phyloP scores from a whole-genome alignment of 2,329 filamentous ascomycete genomes.

The Scopulariopsis brevicaulis region DNA sequence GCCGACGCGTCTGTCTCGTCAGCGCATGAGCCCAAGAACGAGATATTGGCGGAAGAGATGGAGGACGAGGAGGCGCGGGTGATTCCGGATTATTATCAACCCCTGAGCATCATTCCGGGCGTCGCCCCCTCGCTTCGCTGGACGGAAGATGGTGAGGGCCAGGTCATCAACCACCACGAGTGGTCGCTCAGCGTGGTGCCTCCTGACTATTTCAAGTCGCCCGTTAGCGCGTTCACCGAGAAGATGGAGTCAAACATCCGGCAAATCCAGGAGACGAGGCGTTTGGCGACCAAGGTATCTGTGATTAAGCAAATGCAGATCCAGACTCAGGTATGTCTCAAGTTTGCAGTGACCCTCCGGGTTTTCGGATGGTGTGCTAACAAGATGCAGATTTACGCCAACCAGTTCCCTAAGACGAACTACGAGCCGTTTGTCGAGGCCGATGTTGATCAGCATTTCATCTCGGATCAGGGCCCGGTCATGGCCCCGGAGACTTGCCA shows the following conservation, averaged over 20 bases:
- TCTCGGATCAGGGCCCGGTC: constrained; percentile 77
- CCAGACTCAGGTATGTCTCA: constrained; percentile 66
- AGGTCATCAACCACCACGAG: constrained; percentile 78
- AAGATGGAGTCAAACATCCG: constrained; percentile 85
- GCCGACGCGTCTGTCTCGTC: constrained; percentile 22
- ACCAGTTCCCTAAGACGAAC: constrained; percentile 96
- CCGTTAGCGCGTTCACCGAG: constrained; percentile 60
- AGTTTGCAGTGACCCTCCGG: background rate
- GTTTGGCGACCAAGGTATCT: constrained; percentile 89
- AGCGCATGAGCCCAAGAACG: constrained; percentile 5
- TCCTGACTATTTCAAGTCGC: constrained; percentile 62
- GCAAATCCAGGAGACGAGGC: constrained; percentile 94
- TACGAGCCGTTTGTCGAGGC: constrained; percentile 78
- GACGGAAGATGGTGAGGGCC: constrained; percentile 81
- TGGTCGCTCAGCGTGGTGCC: constrained; percentile 73
- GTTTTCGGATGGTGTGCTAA: background rate
- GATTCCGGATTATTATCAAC: constrained; percentile 90
- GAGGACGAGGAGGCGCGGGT: constrained; percentile 76
- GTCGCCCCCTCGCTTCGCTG: constrained; percentile 69
- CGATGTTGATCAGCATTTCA: constrained; percentile 80
- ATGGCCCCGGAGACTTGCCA: constrained; percentile 77
- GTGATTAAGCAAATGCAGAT: constrained; percentile 99
- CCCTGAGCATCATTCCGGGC: constrained; percentile 75
- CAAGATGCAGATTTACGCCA: constrained; percentile 68
- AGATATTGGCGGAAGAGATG: constrained; percentile 90